phyloP scores from a whole-genome alignment of 495 filamentous ascomycete genomes.

The Astrocystis sublimbata region DNA sequence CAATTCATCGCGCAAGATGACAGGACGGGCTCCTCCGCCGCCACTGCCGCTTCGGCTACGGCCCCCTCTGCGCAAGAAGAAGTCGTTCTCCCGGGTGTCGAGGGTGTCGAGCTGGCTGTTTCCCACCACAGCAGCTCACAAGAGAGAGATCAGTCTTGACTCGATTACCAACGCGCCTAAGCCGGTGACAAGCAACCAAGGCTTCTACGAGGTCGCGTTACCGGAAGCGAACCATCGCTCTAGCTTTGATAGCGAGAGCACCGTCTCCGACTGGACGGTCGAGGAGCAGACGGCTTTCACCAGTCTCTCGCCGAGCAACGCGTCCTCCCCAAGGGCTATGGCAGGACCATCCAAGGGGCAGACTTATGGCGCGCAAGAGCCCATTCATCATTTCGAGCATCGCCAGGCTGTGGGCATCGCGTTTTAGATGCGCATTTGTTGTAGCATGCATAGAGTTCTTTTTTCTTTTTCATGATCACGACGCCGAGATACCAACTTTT shows the following conservation, averaged over 20 bases:
- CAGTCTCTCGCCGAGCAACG: constrained; percentile 46
- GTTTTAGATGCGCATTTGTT: constrained; percentile 35
- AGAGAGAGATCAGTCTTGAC: constrained; percentile 40
- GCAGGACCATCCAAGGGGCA: constrained; percentile 30
- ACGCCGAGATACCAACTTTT: constrained; percentile 26
- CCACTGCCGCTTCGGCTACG: constrained; percentile 54
- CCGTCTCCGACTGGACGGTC: constrained; percentile 44
- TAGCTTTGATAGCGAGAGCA: constrained; percentile 43
- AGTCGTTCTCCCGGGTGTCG: constrained; percentile 57
- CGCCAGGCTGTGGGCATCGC: constrained; percentile 50
- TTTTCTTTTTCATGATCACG: constrained; percentile 31
- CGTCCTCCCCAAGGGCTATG: constrained; percentile 23
- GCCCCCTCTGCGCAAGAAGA: constrained; percentile 56
- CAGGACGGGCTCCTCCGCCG: constrained; percentile 47
- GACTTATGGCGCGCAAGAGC: constrained; percentile 28
- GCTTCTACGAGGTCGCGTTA: constrained; percentile 54
- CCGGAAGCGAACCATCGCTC: constrained; percentile 28
- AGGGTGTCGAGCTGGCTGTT: constrained; percentile 59
- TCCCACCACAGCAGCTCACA: constrained; percentile 35
- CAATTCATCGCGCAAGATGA: constrained; percentile 30
- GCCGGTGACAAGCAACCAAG: constrained; percentile 48
- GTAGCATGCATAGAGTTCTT: not conserved
- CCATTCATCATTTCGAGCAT: constrained; percentile 26
- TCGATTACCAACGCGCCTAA: constrained; percentile 50
- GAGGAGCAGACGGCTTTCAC: constrained; percentile 44